A percentile compares a stretch with the other conserved stretches of the same genome.
phyloP scores from a whole-genome alignment of 2,329 filamentous ascomycete species.

The Lithohypha guttulata region DNA sequence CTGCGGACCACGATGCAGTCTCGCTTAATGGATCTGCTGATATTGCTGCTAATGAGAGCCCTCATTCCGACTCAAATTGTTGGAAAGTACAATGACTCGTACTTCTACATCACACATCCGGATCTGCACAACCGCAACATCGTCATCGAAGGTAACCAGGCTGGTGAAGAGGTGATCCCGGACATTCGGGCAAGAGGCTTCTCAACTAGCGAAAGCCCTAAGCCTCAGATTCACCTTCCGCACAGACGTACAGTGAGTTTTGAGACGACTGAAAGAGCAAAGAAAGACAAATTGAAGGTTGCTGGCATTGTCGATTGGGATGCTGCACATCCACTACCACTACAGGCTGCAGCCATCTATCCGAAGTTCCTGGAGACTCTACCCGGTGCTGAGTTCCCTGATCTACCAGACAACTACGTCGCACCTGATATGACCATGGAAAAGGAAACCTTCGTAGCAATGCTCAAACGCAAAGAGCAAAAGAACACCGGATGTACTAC shows the following conservation, averaged over 20 bases:
- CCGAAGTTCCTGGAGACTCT: constrained; percentile 3
- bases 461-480: constrained; percentile 1
- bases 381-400: constrained; percentile 4
- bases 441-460: not conserved
- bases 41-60: not conserved
- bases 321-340: not conserved
- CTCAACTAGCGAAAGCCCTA: not conserved
- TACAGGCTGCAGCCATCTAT: constrained; percentile 1
- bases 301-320: constrained; percentile 6
- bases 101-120: constrained; percentile 6
- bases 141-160: not conserved
- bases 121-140: constrained; percentile 6
- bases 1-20: not conserved
- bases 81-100: not conserved
- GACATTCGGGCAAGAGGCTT: not conserved
- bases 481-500: not conserved
- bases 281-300: not conserved
- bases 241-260: too few relatives aligned
- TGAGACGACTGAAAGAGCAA: too few relatives aligned
- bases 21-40: not conserved
- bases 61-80: not conserved
- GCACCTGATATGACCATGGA: not conserved
- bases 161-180: not conserved
- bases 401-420: not conserved
- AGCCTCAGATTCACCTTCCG: not conserved